A percentile compares a stretch with the other conserved stretches of the same genome.
Evolutionary conservation across 1,284 basidiomycete genomes (phyloP).

Genomic region (Gymnopus androsaceus): DNA sequence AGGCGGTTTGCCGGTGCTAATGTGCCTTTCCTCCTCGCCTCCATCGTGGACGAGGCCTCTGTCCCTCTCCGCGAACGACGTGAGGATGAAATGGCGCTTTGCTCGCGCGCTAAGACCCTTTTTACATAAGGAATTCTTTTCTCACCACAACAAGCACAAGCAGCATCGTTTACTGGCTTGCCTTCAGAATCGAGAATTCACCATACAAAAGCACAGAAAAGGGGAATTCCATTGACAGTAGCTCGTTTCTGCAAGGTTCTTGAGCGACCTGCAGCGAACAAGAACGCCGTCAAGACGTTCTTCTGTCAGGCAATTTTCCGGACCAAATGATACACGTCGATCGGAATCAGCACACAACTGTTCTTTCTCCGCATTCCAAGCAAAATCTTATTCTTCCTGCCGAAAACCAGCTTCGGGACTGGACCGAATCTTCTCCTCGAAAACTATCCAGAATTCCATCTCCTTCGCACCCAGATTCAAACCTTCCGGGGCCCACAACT

Average conservation of each 20-base stretch:
- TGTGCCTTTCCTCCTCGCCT: background rate
- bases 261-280: background rate
- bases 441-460: background rate
- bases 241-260: background rate
- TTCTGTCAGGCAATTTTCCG: conserved; percentile 1
- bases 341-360: conserved; percentile 49
- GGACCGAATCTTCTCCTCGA: background rate
- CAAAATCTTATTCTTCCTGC: conserved; percentile 46
- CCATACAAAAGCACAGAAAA: background rate
- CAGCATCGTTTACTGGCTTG: too few species aligned
- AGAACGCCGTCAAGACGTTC: conserved; percentile 7
- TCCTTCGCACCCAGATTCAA: conserved; percentile 1
- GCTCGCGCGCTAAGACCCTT: too few species aligned
- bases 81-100: too few species aligned
- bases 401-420: conserved; percentile 19
- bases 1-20: conserved; percentile 1
- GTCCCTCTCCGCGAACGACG: too few species aligned
- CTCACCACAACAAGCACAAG: background rate
- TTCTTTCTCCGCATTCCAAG: conserved; percentile 37
- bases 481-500: background rate
- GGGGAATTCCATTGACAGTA: background rate
- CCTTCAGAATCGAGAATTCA: background rate
- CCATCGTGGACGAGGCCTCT: background rate
- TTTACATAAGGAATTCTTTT: background rate
- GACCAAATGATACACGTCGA: conserved; percentile 61